Evolutionary conservation across 164 flowering plant genomes (phyloP).

Genomic region (Cinnamomum micranthum): DNA sequence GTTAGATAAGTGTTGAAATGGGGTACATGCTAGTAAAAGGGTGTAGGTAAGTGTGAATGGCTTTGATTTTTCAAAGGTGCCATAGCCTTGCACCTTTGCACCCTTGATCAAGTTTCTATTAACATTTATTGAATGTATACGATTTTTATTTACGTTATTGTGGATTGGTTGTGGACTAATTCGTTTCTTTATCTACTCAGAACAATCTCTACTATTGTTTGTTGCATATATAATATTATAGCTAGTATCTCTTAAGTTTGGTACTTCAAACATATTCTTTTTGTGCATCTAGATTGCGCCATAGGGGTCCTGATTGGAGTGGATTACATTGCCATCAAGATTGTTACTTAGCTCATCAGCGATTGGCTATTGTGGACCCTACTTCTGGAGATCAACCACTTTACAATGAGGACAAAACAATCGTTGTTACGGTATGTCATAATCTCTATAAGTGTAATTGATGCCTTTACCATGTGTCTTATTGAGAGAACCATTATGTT

Average conservation of each 20-base stretch:
- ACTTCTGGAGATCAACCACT: constrained; percentile 96
- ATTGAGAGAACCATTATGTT: background rate
- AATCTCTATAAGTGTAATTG: background rate
- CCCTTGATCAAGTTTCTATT: too few relatives aligned
- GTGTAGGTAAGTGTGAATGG: too few relatives aligned
- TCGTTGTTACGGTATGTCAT: constrained; percentile 68
- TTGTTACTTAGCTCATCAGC: constrained; percentile 86
- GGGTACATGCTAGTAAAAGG: too few relatives aligned
- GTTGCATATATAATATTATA: too few relatives aligned
- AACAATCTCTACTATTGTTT: too few relatives aligned
- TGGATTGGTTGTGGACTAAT: too few relatives aligned
- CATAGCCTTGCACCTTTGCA: too few relatives aligned
- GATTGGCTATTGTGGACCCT: constrained; percentile 90
- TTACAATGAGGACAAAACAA: constrained; percentile 81
- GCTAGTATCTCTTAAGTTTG: background rate
- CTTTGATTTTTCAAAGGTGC: too few relatives aligned
- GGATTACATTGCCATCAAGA: constrained; percentile 69
- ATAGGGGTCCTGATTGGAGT: constrained; percentile 98
- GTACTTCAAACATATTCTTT: background rate
- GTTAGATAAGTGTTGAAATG: too few relatives aligned
- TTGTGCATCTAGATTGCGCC: constrained; percentile 52
- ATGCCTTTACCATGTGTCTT: background rate
- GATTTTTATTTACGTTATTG: too few relatives aligned
- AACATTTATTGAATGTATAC: too few relatives aligned
- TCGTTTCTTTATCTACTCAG: too few relatives aligned